These are phyloP conservation scores for Penicillium expansum DNA, from an alignment of 2,329 filamentous ascomycete genomes.

Conservation along the genomic window DNA sequence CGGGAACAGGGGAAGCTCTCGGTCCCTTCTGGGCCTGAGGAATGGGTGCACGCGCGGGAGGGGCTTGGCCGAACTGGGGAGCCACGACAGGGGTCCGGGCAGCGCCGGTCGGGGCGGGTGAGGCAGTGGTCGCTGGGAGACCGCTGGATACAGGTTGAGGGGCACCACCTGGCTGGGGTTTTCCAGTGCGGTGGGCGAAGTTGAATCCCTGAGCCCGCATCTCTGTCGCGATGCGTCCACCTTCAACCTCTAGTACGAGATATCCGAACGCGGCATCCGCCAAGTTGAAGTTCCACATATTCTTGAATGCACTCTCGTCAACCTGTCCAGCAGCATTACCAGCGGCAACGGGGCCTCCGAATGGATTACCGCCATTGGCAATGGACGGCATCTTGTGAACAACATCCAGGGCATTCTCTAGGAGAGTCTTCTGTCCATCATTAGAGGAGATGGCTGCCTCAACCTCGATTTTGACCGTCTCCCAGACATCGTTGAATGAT, in stretches of 20 bases:
- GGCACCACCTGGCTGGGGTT: constrained; percentile 55
- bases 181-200: constrained; percentile 91
- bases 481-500: constrained; percentile 99
- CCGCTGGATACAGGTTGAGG: constrained; percentile 27
- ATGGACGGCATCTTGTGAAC: constrained; percentile 98
- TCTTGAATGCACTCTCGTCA: constrained; percentile 98
- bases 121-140: constrained; percentile 32
- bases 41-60: constrained; percentile 32
- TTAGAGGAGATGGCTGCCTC: constrained; percentile 92
- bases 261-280: constrained; percentile 97
- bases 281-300: constrained; percentile 99
- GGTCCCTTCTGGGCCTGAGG: constrained; percentile 33
- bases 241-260: constrained; percentile 90
- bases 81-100: constrained; percentile 35
- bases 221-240: constrained; percentile 93
- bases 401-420: constrained; percentile 86
- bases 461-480: constrained; percentile 94
- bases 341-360: constrained; percentile 78
- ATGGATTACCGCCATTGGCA: constrained; percentile 93
- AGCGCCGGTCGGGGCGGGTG: constrained; percentile 39
- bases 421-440: constrained; percentile 85
- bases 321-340: constrained; percentile 75
- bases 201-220: constrained; percentile 99
- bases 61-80: constrained; percentile 45
- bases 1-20: constrained; percentile 42